Evolutionary conservation across 2,329 filamentous ascomycete genomes (phyloP), one percentile per base, ranked within the genome.

Genomic region (Lachnellula subtilissima): DNA sequence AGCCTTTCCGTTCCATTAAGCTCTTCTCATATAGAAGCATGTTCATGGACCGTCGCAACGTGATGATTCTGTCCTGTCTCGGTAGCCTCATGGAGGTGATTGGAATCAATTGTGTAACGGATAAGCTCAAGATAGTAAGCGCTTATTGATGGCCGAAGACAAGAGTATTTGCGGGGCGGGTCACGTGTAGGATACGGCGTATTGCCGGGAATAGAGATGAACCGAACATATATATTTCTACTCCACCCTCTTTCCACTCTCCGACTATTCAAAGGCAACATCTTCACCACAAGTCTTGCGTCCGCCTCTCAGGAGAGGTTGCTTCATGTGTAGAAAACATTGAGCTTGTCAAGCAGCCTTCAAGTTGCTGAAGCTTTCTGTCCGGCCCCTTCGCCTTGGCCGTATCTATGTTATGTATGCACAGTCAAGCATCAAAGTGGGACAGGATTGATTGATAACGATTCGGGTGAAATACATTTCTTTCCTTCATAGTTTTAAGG

Each of bases 1-100:
- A 58, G 57, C 65, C 61, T 45, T 19, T 45, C 42, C 15, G n/a
- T 15, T 45, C 42, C 5, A 6, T 45, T 19, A 45, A 45, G 42
- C 19, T 22, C 19, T 45, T 19, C 42, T 45, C 42, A 22, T 19
- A 23, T 5, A 45, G 4, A 19, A 22, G 42, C 42, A 45, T 45
- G 11, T 22, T 45, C 22, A 25, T 45, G n/a, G 42, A 25, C 19
- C 9, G 22, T 12, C 42, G 42, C 42, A 45, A 45, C 22, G 15
- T 22, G 22, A 45, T 45, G 42, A 22, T 22, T 12, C 42, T 45
- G 28, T 32, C 9, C 9, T 11, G 8, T 32, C 9, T 9, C 23
- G 42, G 11, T 12, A 23, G 42, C 42, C 42, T 19, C 22, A 23
- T n/a, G 19, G 15, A 19, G 19, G 19, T 3, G 15, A 12, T 19